Percentiles rank a stretch among this genome's conserved stretches.
These are phyloP conservation scores for Exophiala dermatitidis DNA, from an alignment of 2,329 filamentous ascomycete species.

Conservation along the genomic window DNA sequence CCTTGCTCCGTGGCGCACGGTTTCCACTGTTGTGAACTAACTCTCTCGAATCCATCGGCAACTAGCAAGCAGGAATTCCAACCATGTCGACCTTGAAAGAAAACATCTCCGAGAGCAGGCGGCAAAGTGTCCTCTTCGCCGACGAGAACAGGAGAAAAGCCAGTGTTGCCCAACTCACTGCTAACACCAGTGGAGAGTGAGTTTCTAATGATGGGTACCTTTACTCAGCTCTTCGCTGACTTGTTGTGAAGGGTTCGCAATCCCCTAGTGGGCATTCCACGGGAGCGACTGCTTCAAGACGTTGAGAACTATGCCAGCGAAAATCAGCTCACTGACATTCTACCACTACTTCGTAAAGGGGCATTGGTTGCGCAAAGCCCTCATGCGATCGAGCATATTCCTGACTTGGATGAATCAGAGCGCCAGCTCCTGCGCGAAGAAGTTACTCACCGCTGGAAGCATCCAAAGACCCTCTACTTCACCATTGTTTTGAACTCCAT, in stretches of 20 bases:
- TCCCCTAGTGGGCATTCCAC: conserved; percentile 31
- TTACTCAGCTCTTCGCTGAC: not conserved
- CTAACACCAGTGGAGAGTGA: conserved; percentile 33
- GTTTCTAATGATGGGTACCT: conserved; percentile 5
- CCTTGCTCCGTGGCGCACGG: no score
- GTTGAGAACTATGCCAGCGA: conserved; percentile 41
- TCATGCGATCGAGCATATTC: conserved; percentile 53
- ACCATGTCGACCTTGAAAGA: conserved; percentile 18
- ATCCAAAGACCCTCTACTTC: conserved; percentile 44
- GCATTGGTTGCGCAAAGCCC: conserved; percentile 69
- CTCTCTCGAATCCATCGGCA: not conserved
- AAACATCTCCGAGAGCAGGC: conserved; percentile 4
- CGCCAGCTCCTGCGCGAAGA: conserved; percentile 39
- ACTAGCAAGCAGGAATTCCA: not conserved
- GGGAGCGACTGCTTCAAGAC: conserved; percentile 28
- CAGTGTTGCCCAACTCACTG: conserved; percentile 29
- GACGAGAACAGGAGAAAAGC: conserved; percentile 23
- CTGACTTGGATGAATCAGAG: conserved; percentile 50
- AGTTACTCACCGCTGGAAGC: conserved; percentile 41
- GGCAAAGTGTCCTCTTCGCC: conserved; percentile 15
- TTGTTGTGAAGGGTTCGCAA: conserved; percentile 25
- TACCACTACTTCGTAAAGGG: conserved; percentile 56
- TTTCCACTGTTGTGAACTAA: no score
- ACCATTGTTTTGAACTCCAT: conserved; percentile 45
- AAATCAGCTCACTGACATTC: conserved; percentile 53